Evolutionary conservation across 1,139 yeast species (phyloP).

Genomic region (Candida dubliniensis): DNA sequence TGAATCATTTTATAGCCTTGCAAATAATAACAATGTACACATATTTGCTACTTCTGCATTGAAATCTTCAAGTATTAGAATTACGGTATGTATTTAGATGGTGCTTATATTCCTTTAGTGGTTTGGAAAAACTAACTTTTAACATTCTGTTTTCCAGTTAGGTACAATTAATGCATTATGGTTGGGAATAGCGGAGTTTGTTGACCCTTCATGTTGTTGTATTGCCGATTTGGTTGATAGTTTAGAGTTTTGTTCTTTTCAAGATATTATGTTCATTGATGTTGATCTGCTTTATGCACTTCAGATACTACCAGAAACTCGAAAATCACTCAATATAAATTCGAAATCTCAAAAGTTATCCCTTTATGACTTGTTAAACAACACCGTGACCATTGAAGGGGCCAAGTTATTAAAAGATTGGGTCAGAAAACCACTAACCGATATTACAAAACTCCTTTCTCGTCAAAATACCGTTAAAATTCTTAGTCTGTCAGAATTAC

Average conservation of each 20-base stretch:
- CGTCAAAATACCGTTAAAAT: conserved; percentile 28
- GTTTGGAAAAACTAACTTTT: background rate
- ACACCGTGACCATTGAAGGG: conserved; percentile 29
- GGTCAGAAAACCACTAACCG: conserved; percentile 33
- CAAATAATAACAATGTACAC: background rate
- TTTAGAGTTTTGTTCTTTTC: conserved; percentile 7
- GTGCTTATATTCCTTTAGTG: background rate
- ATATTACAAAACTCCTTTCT: conserved; percentile 20
- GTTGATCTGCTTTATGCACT: conserved; percentile 33
- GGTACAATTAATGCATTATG: conserved; percentile 13
- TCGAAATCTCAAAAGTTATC: conserved; percentile 17
- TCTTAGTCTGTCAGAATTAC: conserved; percentile 19
- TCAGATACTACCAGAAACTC: conserved; percentile 22
- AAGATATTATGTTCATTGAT: conserved; percentile 30
- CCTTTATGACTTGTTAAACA: conserved; percentile 22
- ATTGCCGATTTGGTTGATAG: conserved; percentile 6
- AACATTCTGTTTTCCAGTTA: conserved; percentile 3
- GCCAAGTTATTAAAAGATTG: conserved; percentile 27
- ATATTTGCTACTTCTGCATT: conserved; percentile 7
- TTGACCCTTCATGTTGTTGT: conserved; percentile 1
- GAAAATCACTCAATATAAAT: background rate
- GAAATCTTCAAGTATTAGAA: conserved; percentile 5
- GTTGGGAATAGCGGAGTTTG: conserved; percentile 8
- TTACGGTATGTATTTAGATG: conserved; percentile 6
- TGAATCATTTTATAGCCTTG: conserved; percentile 6